Evolutionary conservation across 2,329 filamentous ascomycete species (phyloP).

Genomic region (Reticulascus tulasneorum): DNA sequence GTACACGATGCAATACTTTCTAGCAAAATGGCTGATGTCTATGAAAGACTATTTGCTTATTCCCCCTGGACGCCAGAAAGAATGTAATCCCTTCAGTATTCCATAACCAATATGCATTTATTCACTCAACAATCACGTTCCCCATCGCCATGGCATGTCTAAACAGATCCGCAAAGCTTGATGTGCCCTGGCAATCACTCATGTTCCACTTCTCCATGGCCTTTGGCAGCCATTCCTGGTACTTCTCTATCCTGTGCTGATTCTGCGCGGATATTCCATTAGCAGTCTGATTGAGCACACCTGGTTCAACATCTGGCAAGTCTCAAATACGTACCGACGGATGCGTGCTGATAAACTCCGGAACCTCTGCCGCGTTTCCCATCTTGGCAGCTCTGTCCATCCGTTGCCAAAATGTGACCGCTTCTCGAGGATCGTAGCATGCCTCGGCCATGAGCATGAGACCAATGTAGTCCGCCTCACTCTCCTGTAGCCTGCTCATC

Average conservation of each 20-base stretch:
- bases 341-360: conserved; percentile 74
- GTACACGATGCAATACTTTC: no score
- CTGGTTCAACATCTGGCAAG: no score
- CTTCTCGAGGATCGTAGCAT: conserved; percentile 68
- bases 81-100: no score
- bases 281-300: background rate
- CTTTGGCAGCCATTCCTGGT: conserved; percentile 57
- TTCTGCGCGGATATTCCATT: conserved; percentile 41
- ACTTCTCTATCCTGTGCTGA: conserved; percentile 60
- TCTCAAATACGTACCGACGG: conserved; percentile 63
- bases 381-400: conserved; percentile 52
- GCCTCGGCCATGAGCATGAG: conserved; percentile 79
- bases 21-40: no score
- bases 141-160: conserved; percentile 40
- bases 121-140: conserved; percentile 21
- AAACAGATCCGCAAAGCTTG: conserved; percentile 50
- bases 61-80: no score
- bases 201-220: conserved; percentile 49
- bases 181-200: conserved; percentile 51
- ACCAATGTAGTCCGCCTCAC: conserved; percentile 76
- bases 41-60: no score
- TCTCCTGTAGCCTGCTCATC: conserved; percentile 68
- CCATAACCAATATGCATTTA: no score
- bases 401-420: conserved; percentile 61
- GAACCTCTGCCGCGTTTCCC: conserved; percentile 43